These are phyloP conservation scores for Sporothrix variecibatus DNA, from an alignment of 2,329 filamentous ascomycete species.

Conservation along the genomic window DNA sequence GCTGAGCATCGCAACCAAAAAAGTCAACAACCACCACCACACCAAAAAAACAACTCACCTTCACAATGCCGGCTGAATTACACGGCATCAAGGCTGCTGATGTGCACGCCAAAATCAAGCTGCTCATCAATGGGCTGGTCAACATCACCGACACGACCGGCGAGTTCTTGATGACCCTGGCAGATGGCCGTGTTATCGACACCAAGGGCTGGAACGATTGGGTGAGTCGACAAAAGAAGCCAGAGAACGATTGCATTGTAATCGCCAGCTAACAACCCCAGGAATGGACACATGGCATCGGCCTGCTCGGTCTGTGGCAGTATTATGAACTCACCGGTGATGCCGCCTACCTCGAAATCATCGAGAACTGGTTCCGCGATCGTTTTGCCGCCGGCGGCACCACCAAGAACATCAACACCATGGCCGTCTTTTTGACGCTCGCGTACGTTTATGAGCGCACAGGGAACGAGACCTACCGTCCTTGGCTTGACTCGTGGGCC, in stretches of 20 bases:
- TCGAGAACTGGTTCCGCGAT: conserved; percentile 71
- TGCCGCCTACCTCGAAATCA: conserved; percentile 60
- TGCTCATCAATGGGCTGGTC: conserved; percentile 72
- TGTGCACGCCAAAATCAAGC: conserved; percentile 59
- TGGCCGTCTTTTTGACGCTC: conserved; percentile 75
- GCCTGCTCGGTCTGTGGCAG: conserved; percentile 79
- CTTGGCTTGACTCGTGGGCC: conserved; percentile 79
- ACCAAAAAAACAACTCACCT: not conserved
- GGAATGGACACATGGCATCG: conserved; percentile 79
- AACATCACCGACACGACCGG: conserved; percentile 77
- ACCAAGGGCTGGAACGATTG: conserved; percentile 83
- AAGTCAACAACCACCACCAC: not conserved
- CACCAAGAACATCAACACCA: conserved; percentile 85
- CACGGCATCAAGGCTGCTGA: conserved; percentile 51
- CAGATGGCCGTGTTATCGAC: conserved; percentile 75
- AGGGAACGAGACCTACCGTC: conserved; percentile 65
- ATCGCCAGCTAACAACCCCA: not conserved
- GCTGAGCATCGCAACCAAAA: not conserved
- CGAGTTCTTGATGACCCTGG: conserved; percentile 69
- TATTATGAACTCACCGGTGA: conserved; percentile 74
- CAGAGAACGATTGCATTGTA: not conserved
- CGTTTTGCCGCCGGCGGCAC: conserved; percentile 71
- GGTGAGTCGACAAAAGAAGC: conserved; percentile 36
- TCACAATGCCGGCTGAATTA: conserved; percentile 45
- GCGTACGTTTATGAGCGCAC: conserved; percentile 79